Evolutionary conservation across 805 yeast genomes (phyloP), one percentile per base, ranked within the genome.

Genomic region (Myxozyma sirexii): DNA sequence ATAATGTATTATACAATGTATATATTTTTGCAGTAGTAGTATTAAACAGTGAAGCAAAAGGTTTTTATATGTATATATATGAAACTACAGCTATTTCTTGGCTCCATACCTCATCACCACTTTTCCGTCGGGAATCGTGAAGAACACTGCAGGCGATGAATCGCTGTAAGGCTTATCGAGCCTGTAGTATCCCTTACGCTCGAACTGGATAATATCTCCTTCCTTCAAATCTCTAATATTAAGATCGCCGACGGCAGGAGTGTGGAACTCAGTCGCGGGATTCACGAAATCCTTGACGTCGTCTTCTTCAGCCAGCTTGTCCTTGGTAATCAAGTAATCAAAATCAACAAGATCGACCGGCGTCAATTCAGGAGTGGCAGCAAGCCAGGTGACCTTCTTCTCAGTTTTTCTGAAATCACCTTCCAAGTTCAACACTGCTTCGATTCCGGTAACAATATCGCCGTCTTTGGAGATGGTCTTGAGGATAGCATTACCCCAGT

Each of bases 381-480:
- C 94, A 72, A 93, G 82, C 98, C 98, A 93, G 49, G 97, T 92
- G 62, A 93, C 75, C 76, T 93, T 93, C 84, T 90, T 90, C 68
- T 90, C 89, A 54, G 98, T 93, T 79, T 91, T 93, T 77, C 88
- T 87, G 90, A 92, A 93, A 75, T 93, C 98, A 77, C 98, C 98
- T 67, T 89, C 97, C 71, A 93, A 82, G 75, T 93, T 87, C 69
- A 93, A 80, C 68, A 84, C 86, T 57, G 90, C 97, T 55, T 83
- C 87, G 63, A 93, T 78, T 2, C 86, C 78, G 49, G 79, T 79
- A 57, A 87, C 87, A 39, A 78, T 65, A 45, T 73, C 74, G 60
- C 82, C 87, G 64, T 84, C 85, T 73, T 82, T 85, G 72, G 76
- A 77, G 71, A 92, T 82, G 73, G 84, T 83, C 66, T 87, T 82